Evolutionary conservation across 2,329 filamentous ascomycete genomes (phyloP).

Genomic region (Penicillium frequentans): DNA sequence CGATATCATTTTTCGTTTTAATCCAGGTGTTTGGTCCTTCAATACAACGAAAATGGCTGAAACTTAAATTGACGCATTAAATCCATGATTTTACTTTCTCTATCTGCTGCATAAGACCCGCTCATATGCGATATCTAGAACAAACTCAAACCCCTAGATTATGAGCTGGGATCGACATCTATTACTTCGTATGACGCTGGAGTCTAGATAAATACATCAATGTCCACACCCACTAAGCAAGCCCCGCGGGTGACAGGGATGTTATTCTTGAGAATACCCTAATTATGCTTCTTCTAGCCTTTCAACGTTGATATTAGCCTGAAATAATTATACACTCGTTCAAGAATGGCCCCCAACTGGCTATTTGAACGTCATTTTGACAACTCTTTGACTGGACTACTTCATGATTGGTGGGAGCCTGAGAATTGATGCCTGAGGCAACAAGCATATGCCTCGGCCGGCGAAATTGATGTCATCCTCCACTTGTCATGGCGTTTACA

Average conservation of each 20-base stretch:
- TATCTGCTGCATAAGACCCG: background rate
- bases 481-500: constrained; percentile 1
- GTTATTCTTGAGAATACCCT: too few species aligned
- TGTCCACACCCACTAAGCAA: background rate
- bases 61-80: background rate
- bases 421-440: background rate
- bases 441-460: constrained; percentile 6
- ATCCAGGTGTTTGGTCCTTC: background rate
- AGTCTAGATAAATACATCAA: too few species aligned
- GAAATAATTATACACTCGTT: too few species aligned
- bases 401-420: background rate
- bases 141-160: background rate
- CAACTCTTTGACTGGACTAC: background rate
- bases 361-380: background rate
- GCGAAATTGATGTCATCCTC: constrained; percentile 19
- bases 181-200: background rate
- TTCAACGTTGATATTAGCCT: too few species aligned
- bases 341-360: too few species aligned
- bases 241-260: background rate
- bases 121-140: background rate
- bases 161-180: background rate
- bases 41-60: background rate
- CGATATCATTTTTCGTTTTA: too few species aligned
- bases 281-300: too few species aligned
- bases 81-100: background rate